phyloP scores from a whole-genome alignment of 768 basidiomycete species.

The Nidularia sp. region DNA sequence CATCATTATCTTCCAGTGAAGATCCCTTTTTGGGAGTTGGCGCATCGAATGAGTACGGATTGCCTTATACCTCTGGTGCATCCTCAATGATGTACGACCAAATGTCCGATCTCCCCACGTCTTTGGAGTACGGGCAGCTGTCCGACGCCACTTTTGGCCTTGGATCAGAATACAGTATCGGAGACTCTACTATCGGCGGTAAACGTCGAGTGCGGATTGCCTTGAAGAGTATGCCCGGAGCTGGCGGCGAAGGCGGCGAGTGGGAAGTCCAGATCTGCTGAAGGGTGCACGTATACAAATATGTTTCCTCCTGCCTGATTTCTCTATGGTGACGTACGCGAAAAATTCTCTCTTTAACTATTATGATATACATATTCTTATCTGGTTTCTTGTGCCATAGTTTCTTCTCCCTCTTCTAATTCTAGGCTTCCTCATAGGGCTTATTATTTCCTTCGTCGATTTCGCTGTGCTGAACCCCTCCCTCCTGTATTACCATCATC shows the following conservation, averaged over 20 bases:
- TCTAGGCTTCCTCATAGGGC: neutral
- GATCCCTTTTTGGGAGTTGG: conserved; percentile 63
- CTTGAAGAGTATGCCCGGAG: conserved; percentile 57
- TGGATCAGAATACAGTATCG: conserved; percentile 31
- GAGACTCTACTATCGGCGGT: conserved; percentile 26
- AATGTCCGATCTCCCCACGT: conserved; percentile 19
- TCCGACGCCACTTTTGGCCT: conserved; percentile 26
- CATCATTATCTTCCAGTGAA: conserved; percentile 30
- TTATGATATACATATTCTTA: neutral
- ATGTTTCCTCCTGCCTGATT: neutral
- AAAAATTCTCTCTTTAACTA: neutral
- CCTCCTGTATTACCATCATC: neutral
- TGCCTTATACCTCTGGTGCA: conserved; percentile 27
- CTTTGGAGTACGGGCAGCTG: conserved; percentile 23
- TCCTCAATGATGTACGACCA: conserved; percentile 30
- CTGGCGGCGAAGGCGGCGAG: conserved; percentile 67
- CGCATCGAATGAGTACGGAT: conserved; percentile 30
- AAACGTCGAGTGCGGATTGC: conserved; percentile 64
- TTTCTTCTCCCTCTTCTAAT: conserved; percentile 7
- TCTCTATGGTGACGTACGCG: conserved; percentile 3
- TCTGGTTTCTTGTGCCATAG: conserved; percentile 4
- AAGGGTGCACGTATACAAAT: conserved; percentile 5
- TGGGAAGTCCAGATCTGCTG: conserved; percentile 77
- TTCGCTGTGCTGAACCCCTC: neutral
- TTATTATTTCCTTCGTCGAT: neutral